phyloP scores from a whole-genome alignment of 345 rosid species.

The Capsella bursapastoris region DNA sequence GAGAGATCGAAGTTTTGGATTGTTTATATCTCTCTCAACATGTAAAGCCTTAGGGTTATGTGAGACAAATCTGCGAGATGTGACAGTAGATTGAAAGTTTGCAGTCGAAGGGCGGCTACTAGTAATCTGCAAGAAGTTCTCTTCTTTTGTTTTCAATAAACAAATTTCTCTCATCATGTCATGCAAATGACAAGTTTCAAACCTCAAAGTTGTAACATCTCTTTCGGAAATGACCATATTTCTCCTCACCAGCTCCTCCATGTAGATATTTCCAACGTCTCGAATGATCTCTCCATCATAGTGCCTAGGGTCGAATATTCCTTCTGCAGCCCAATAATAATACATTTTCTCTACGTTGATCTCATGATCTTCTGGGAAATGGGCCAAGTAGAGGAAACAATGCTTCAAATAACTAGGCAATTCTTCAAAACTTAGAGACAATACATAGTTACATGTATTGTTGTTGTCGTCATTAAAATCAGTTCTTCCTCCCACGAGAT shows the following conservation, averaged over 20 bases:
- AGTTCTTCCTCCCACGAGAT: background rate
- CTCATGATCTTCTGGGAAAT: conserved; percentile 25
- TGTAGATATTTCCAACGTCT: conserved; percentile 37
- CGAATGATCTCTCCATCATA: conserved; percentile 16
- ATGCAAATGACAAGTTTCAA: background rate
- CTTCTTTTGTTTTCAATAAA: conserved; percentile 31
- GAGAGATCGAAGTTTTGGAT: conserved; percentile 14
- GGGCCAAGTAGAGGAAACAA: conserved; percentile 24
- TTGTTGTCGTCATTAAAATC: background rate
- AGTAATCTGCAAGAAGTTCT: background rate
- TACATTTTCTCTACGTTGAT: conserved; percentile 38
- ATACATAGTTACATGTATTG: background rate
- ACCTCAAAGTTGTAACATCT: background rate
- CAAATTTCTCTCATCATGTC: conserved; percentile 39
- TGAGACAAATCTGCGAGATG: conserved; percentile 35
- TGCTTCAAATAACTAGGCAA: conserved; percentile 21
- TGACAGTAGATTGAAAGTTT: background rate
- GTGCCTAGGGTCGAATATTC: background rate
- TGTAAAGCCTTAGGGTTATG: background rate
- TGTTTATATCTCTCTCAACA: background rate
- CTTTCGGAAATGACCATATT: conserved; percentile 43
- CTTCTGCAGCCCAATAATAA: conserved; percentile 50
- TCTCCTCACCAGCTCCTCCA: conserved; percentile 39
- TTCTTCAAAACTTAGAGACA: conserved; percentile 28
- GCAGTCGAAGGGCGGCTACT: accelerated